These are phyloP conservation scores for Leishmania major DNA, from an alignment of 208 protist genomes.

Conservation along the genomic window DNA sequence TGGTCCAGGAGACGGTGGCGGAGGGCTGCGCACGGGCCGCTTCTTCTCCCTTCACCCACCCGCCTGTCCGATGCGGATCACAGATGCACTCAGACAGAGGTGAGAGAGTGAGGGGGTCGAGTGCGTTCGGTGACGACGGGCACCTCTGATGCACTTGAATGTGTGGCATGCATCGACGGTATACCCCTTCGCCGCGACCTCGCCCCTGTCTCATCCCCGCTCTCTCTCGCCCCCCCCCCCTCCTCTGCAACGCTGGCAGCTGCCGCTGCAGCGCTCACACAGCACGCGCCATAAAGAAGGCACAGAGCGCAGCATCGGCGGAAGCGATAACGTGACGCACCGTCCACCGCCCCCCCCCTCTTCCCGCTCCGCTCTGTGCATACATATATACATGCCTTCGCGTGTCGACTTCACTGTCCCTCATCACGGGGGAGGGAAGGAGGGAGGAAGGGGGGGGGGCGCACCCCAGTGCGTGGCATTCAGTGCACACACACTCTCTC, in stretches of 20 bases:
- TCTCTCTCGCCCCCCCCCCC: too few relatives aligned
- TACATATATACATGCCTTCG: background rate
- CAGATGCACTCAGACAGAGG: background rate
- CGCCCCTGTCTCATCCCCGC: too few relatives aligned
- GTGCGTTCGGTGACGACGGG: background rate
- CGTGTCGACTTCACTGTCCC: too few relatives aligned
- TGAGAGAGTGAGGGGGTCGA: background rate
- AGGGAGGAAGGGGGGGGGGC: background rate
- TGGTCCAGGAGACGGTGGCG: too few relatives aligned
- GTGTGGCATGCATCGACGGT: background rate
- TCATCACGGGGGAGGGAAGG: background rate
- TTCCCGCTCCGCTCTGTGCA: background rate
- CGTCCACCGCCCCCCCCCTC: background rate
- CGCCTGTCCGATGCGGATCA: background rate
- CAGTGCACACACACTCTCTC: too few relatives aligned
- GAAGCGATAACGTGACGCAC: background rate
- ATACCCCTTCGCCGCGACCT: too few relatives aligned
- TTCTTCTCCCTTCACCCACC: background rate
- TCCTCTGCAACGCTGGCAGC: background rate
- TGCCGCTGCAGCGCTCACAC: background rate
- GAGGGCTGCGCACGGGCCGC: too few relatives aligned
- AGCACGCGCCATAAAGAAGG: background rate
- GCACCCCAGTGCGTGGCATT: background rate
- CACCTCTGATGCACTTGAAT: background rate
- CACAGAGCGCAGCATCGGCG: background rate